Evolutionary conservation across 768 basidiomycete species (phyloP), one percentile per base, ranked within the genome.

Genomic region (Amanita pseudoporphyria): DNA sequence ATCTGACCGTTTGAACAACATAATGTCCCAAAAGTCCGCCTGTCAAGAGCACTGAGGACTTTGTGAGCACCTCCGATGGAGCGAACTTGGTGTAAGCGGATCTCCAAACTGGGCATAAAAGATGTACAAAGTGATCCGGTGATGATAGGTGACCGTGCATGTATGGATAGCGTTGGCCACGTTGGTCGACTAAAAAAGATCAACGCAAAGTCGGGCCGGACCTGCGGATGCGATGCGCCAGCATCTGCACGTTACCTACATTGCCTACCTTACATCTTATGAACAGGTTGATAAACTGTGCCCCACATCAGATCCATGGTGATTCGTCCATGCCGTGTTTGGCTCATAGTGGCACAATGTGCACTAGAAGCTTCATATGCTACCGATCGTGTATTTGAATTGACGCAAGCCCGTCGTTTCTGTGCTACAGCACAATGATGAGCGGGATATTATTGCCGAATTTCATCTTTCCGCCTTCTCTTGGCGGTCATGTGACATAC

Each of bases 91-190:
- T 18, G 40, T 24, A 16, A 28, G 30, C 16, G 28, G 43, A 28
- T 45, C 35, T 42, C 36, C 45, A 51, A 51, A 44, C 39, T 24
- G 30, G 41, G 43, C 21, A 48, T 21, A 24, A 30, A 26, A 22
- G n/a, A 10, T 7, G 12, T 18, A 45, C 24, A 21, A 6, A 28
- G 19, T 48, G 47, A 48, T 48, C 47, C 47, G 47, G 47, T 22
- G 24, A 47, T 28, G 36, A 47, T 47, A 37, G 36, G 35, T 47
- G 30, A 45, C 32, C 21, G 44, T 33, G 31, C 33, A 45, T 35
- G 22, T 33, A 33, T 9, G 33, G 33, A 22, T 13, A 13, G 12
- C 14, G 14, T 18, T 45, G 31, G 5, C 44, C 44, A 45, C 32
- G 44, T 33, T 45, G 44, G 16, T 45, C 44, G 31, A 18, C 21